Evolutionary conservation across 257 asterid species (phyloP).

Genomic region (Lantana camara): DNA sequence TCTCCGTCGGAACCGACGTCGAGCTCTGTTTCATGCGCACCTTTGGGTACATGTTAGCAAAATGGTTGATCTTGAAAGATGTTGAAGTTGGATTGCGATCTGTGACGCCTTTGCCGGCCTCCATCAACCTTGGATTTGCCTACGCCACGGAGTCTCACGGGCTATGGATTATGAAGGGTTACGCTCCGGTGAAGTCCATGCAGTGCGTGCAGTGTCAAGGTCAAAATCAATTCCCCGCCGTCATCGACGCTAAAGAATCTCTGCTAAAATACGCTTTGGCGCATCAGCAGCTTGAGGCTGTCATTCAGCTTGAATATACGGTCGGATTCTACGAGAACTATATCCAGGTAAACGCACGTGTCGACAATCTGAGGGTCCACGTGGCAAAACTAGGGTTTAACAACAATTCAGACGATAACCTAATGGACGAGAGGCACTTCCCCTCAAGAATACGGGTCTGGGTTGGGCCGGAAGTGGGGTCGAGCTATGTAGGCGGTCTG

Average conservation of each 20-base stretch:
- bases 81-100: constrained; percentile 47
- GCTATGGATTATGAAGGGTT: constrained; percentile 75
- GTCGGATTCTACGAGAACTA: constrained; percentile 55
- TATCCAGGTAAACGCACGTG: constrained; percentile 66
- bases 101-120: constrained; percentile 36
- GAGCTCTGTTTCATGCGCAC: constrained; percentile 81
- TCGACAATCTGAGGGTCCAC: constrained; percentile 73
- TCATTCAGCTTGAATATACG: constrained; percentile 75
- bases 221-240: constrained; percentile 37
- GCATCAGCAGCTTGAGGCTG: constrained; percentile 91
- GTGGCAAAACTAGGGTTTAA: constrained; percentile 70
- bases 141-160: constrained; percentile 82
- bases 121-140: constrained; percentile 52
- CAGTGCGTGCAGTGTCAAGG: constrained; percentile 34
- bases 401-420: constrained; percentile 34
- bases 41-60: constrained; percentile 75
- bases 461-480: constrained; percentile 90
- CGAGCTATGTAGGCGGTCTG: constrained; percentile 71
- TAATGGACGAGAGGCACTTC: constrained; percentile 63
- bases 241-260: constrained; percentile 53
- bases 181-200: constrained; percentile 74
- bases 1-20: constrained; percentile 71
- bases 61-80: constrained; percentile 65
- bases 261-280: constrained; percentile 72
- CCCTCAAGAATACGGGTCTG: constrained; percentile 78